phyloP scores from a whole-genome alignment of 208 protist species.

The Wallacemonas collosoma region DNA sequence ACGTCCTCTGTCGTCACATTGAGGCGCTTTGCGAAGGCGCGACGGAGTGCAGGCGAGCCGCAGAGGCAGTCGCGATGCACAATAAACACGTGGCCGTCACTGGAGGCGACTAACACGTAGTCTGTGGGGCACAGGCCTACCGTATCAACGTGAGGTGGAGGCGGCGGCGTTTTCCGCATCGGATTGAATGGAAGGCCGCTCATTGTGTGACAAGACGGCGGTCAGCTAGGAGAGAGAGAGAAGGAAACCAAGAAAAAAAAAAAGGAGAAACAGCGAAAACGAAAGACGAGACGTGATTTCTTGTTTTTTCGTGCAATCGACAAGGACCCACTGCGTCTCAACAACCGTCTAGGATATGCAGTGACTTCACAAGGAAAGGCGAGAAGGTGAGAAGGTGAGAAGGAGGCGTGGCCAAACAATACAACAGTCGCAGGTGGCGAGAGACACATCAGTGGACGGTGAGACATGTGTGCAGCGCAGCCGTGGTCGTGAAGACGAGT shows the following conservation, averaged over 20 bases:
- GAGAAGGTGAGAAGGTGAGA: too few relatives aligned
- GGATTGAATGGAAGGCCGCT: constrained; percentile 76
- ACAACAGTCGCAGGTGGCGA: too few relatives aligned
- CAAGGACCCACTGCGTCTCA: not conserved
- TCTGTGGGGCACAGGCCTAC: constrained; percentile 57
- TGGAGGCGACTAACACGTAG: constrained; percentile 48
- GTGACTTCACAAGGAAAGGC: too few relatives aligned
- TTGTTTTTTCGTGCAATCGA: not conserved
- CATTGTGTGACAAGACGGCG: constrained; percentile 25
- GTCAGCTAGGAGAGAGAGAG: not conserved
- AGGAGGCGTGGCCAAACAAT: too few relatives aligned
- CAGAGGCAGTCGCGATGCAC: constrained; percentile 63
- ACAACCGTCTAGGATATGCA: not conserved
- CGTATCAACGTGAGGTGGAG: constrained; percentile 76
- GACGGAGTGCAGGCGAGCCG: constrained; percentile 62
- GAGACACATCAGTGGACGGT: too few relatives aligned
- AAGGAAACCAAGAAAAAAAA: constrained; percentile 11
- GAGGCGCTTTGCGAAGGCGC: constrained; percentile 49
- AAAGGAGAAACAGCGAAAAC: constrained; percentile 8
- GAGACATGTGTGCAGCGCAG: too few relatives aligned
- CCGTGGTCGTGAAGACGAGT: too few relatives aligned
- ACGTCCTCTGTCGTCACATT: constrained; percentile 31
- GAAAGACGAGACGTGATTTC: not conserved
- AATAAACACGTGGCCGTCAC: constrained; percentile 45
- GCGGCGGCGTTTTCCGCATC: constrained; percentile 85